phyloP scores from a whole-genome alignment of 768 basidiomycete species.

The Terana coerulea region DNA sequence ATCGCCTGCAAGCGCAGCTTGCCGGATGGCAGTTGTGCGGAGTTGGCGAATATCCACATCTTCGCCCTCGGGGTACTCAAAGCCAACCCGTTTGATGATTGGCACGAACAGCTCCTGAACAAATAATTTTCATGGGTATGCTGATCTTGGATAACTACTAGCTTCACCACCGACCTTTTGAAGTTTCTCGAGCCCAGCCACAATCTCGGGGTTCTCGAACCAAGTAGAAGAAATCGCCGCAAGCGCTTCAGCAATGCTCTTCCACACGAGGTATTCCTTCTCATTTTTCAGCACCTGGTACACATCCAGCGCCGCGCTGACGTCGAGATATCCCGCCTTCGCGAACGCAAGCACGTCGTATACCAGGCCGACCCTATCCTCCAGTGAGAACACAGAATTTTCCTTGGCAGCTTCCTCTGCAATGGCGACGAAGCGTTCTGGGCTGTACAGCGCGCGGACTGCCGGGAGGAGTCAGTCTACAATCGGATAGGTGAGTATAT shows the following conservation, averaged over 20 bases:
- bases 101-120: constrained; percentile 66
- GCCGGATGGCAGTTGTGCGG: constrained; percentile 66
- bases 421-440: constrained; percentile 73
- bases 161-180: constrained; percentile 42
- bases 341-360: constrained; percentile 79
- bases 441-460: constrained; percentile 87
- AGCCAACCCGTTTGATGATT: constrained; percentile 75
- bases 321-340: constrained; percentile 72
- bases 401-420: constrained; percentile 73
- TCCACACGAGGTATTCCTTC: constrained; percentile 84
- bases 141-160: neutral
- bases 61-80: constrained; percentile 65
- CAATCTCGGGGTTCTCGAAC: constrained; percentile 73
- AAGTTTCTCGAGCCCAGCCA: constrained; percentile 55
- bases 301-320: constrained; percentile 75
- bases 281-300: constrained; percentile 68
- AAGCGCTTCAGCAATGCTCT: constrained; percentile 59
- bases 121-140: neutral
- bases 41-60: constrained; percentile 64
- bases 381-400: constrained; percentile 64
- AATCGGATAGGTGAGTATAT: neutral
- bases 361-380: constrained; percentile 90
- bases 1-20: constrained; percentile 48
- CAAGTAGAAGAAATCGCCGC: constrained; percentile 56
- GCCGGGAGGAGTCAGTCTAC: constrained; percentile 3